Evolutionary conservation across 805 yeast species (phyloP).

Genomic region (Kodamaea nitidulidarum): DNA sequence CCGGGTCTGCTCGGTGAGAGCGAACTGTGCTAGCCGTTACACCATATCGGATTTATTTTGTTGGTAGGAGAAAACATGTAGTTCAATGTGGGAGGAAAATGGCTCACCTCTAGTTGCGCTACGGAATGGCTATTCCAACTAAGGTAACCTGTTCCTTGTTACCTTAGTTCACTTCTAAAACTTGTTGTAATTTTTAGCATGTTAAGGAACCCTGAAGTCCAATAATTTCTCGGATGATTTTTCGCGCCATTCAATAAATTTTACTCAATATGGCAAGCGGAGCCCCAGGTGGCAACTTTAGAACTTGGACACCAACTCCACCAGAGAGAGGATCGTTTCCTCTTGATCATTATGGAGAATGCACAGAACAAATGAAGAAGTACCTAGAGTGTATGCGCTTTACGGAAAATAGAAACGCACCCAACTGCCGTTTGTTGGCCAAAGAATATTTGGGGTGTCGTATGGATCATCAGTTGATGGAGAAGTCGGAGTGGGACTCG

Average conservation of each 20-base stretch:
- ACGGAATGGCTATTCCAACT: too few species aligned
- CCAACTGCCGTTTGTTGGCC: constrained; percentile 84
- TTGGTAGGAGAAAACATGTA: too few species aligned
- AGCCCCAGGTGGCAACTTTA: constrained; percentile 27
- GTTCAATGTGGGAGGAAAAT: too few species aligned
- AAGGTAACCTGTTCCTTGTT: too few species aligned
- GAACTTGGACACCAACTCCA: constrained; percentile 70
- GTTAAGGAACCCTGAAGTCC: too few species aligned
- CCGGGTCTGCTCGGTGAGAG: constrained; percentile 84
- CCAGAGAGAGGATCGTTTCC: constrained; percentile 98
- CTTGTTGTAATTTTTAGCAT: too few species aligned
- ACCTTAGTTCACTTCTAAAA: too few species aligned
- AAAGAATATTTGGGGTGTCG: constrained; percentile 79
- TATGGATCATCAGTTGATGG: constrained; percentile 66
- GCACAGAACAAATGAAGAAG: constrained; percentile 67
- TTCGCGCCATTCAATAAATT: neutral
- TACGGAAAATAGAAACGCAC: constrained; percentile 79
- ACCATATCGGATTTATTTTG: constrained; percentile 56
- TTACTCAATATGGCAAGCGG: constrained; percentile 31
- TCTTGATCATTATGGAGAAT: constrained; percentile 82
- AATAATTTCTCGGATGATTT: neutral
- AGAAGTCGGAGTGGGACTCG: constrained; percentile 40
- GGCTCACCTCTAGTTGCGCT: too few species aligned
- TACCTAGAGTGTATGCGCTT: constrained; percentile 76
- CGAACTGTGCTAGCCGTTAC: constrained; percentile 83